phyloP scores from a whole-genome alignment of 768 basidiomycete species.

The Fomitopsis pulvina region DNA sequence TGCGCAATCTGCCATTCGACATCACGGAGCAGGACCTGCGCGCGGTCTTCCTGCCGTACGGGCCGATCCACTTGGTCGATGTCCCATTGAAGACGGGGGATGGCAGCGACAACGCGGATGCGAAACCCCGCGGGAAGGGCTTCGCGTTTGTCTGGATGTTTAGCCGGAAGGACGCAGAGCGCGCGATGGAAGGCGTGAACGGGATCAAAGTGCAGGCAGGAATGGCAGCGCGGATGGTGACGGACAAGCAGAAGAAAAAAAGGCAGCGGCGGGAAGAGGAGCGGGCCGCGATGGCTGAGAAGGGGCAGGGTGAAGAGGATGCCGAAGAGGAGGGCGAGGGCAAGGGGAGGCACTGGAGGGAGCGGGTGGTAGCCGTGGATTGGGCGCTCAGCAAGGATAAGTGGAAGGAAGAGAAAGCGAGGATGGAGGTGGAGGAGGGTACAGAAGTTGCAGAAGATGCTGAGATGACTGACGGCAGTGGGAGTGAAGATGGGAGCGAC shows the following conservation, averaged over 20 bases:
- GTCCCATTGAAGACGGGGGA: slow-evolving; percentile 46
- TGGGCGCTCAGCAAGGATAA: slow-evolving; percentile 94
- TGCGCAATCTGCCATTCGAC: slow-evolving; percentile 85
- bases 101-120: slow-evolving; percentile 24
- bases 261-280: slow-evolving; percentile 50
- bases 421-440: slow-evolving; percentile 29
- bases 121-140: slow-evolving; percentile 48
- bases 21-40: slow-evolving; percentile 81
- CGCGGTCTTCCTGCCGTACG: slow-evolving; percentile 79
- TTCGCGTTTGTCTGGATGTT: slow-evolving; percentile 97
- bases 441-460: slow-evolving; percentile 27
- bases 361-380: slow-evolving; percentile 81
- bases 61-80: slow-evolving; percentile 80
- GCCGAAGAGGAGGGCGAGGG: slow-evolving; percentile 32
- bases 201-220: slow-evolving; percentile 65
- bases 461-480: slow-evolving; percentile 22
- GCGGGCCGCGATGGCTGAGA: slow-evolving; percentile 29
- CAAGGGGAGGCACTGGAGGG: slow-evolving; percentile 27
- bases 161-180: slow-evolving; percentile 77
- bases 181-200: slow-evolving; percentile 74
- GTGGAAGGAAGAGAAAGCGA: slow-evolving; percentile 77
- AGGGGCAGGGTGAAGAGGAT: slow-evolving; percentile 18
- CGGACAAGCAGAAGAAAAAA: slow-evolving; percentile 64
- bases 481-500: slow-evolving; percentile 22
- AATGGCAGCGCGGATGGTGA: slow-evolving; percentile 45